Evolutionary conservation across 441 rosid genomes (phyloP).

Genomic region (Syzygium malaccense): DNA sequence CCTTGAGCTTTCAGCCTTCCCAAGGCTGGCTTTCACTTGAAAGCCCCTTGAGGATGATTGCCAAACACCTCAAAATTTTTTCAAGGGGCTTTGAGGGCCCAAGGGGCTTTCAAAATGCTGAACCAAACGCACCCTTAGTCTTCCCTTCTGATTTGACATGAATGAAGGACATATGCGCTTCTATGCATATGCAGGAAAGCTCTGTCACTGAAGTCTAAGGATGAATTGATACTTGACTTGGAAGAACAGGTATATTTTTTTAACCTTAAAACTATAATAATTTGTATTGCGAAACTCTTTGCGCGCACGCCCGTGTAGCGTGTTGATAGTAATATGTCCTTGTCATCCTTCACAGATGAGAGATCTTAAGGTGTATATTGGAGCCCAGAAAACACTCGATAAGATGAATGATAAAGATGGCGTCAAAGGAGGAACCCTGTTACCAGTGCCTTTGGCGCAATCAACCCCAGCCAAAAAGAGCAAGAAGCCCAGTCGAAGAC

Average conservation of each 20-base stretch:
- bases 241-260: constrained; percentile 64
- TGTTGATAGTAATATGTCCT: not conserved
- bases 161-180: not conserved
- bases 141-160: not conserved
- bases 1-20: too few species aligned
- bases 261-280: not conserved
- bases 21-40: too few species aligned
- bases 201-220: constrained; percentile 29
- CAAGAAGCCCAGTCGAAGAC: constrained; percentile 44
- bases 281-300: not conserved
- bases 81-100: too few species aligned
- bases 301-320: fast-evolving
- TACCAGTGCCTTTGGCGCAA: constrained; percentile 55
- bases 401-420: constrained; percentile 50
- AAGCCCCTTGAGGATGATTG: too few species aligned
- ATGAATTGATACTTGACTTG: constrained; percentile 57
- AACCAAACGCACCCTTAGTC: too few species aligned
- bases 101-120: too few species aligned
- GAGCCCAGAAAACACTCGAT: constrained; percentile 65
- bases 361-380: constrained; percentile 66
- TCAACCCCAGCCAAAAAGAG: constrained; percentile 32
- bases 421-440: constrained; percentile 52
- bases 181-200: constrained; percentile 29
- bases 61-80: too few species aligned
- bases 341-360: constrained; percentile 41